Evolutionary conservation across 2,329 filamentous ascomycete species (phyloP).

Genomic region (Neofusicoccum umdonicola): DNA sequence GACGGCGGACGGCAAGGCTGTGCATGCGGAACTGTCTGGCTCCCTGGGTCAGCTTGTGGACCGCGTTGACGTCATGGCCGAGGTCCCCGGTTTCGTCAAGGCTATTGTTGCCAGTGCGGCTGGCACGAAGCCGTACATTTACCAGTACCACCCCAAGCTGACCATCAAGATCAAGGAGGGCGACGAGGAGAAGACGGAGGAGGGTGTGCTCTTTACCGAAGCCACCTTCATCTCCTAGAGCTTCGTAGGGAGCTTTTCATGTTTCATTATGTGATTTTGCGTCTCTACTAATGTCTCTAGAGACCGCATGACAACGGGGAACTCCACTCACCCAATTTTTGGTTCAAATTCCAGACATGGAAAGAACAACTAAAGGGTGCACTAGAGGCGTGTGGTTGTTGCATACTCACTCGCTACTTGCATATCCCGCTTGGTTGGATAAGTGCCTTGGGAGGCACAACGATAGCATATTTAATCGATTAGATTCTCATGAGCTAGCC

Average conservation of each 20-base stretch:
- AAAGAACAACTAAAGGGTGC: neutral
- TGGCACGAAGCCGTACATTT: slow-evolving; percentile 96
- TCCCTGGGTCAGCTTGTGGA: slow-evolving; percentile 69
- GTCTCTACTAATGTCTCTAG: slow-evolving; percentile 10
- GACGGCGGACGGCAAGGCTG: slow-evolving; percentile 70
- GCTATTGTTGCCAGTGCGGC: slow-evolving; percentile 82
- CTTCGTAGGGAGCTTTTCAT: neutral
- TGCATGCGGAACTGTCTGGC: slow-evolving; percentile 69
- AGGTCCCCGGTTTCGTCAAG: slow-evolving; percentile 95
- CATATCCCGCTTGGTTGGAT: slow-evolving; percentile 6
- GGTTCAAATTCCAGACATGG: neutral
- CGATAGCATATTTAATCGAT: slow-evolving; percentile 13
- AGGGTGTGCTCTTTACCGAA: slow-evolving; percentile 79
- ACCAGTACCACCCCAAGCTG: slow-evolving; percentile 78
- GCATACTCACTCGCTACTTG: slow-evolving; percentile 8
- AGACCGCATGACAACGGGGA: neutral
- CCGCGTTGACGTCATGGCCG: slow-evolving; percentile 91
- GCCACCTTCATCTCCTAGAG: slow-evolving; percentile 83
- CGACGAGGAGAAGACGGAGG: slow-evolving; percentile 72
- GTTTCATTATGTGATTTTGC: neutral
- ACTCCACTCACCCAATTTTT: neutral
- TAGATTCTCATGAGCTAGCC: slow-evolving; percentile 9
- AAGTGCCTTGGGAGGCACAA: neutral
- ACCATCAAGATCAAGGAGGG: slow-evolving; percentile 82
- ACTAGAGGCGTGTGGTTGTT: slow-evolving; percentile 8